Percentiles rank a stretch among this genome's conserved stretches.
Conservation (phyloP, 371 early-diverging fungal species). For the Smittium mucronatum region DNA sequence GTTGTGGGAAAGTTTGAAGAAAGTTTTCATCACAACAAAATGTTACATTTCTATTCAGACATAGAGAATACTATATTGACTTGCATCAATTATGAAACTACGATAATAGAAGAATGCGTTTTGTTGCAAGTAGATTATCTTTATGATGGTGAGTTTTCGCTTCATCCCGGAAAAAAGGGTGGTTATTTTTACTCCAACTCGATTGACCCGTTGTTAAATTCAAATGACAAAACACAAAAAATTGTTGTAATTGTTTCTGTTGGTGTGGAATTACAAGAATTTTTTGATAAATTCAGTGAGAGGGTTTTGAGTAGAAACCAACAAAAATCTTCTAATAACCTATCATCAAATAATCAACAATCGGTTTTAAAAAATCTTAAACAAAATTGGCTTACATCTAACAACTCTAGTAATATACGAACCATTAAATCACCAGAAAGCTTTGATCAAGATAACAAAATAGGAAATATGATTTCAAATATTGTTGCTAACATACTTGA, state of each 20-base stretch:
- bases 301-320: background rate
- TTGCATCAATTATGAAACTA: background rate
- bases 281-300: background rate
- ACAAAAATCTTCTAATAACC: background rate
- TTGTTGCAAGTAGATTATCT: background rate
- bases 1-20: conserved; percentile 61
- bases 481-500: background rate
- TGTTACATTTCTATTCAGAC: background rate
- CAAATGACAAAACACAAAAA: background rate
- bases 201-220: background rate
- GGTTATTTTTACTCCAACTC: background rate
- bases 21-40: conserved; percentile 18
- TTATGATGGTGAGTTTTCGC: background rate
- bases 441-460: background rate
- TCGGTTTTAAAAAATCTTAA: background rate
- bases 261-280: background rate
- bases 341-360: background rate
- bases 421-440: background rate
- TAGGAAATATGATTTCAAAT: background rate
- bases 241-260: conserved; percentile 1
- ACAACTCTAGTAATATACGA: background rate
- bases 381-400: background rate
- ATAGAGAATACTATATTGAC: background rate
- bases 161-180: background rate
- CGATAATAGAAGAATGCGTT: background rate